Base-by-base conservation (phyloP, 768 basidiomycete species). In the Ramaria sp. region DNA sequence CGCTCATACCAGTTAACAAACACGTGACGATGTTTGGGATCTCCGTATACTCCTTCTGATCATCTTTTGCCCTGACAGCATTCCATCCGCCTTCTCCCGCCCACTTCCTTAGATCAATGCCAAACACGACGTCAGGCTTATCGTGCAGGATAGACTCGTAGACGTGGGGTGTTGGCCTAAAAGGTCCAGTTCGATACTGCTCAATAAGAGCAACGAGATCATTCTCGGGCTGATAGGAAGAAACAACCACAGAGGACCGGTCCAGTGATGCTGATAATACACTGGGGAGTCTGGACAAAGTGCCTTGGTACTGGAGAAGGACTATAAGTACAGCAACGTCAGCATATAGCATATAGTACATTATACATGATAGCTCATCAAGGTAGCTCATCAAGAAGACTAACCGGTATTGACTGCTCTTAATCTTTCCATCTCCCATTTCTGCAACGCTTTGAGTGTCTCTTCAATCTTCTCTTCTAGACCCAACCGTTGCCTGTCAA, bases 81-180 rank as follows among this genome's bases (percentile, higher is more conserved):
- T 72, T 73, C 83, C 85, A 90, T 22, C 85, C 85, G 30, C 82
- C 82, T 62, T 93, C 91, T 1, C 69, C 70, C 24, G 88, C 81
- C 93, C 93, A 95, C 61, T 81, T 86, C 56, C 92, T 78, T 50
- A 96, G 70, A 68, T 96, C 93, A 56, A 94, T 85, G 10, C 93
- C 93, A 65, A 95, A 96, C 9, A 89, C 79, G 27, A 89, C 86
- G 62, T 94, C 92, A 0, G 80, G 78, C 61, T 87, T 86, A 44
- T 87, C 83, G 59, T 89, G 89, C 8, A 85, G 73, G 30, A 92
- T 77, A 3, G 84, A 85, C 64, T 95, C 90, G 67, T 91, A 97
- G 9, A 93, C 72, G 52, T 90, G 89, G 0, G 94, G 79, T 36
- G 72, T 73, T 0, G 94, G 94, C 38, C 86, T 76, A 82, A 96